phyloP scores from a whole-genome alignment of 495 filamentous ascomycete species.

The Cercophora newfieldiana region DNA sequence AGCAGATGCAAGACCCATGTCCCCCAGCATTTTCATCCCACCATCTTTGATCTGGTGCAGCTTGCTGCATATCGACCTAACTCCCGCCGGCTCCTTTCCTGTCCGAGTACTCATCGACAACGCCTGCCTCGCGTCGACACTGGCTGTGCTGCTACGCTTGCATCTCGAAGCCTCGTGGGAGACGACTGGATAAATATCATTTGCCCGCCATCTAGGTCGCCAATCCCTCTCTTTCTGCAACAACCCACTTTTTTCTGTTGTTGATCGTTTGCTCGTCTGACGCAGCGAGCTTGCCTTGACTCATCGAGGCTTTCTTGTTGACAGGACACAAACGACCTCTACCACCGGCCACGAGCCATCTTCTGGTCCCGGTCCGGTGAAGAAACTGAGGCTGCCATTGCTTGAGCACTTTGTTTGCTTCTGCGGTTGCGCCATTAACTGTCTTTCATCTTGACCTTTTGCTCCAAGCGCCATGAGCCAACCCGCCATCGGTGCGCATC shows the following conservation, averaged over 20 bases:
- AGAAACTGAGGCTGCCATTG: constrained; percentile 17
- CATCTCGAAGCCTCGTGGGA: constrained; percentile 31
- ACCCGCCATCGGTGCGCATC: constrained; percentile 6
- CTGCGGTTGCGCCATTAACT: constrained; percentile 8
- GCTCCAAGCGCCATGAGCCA: constrained; percentile 28
- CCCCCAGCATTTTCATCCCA: constrained; percentile 17
- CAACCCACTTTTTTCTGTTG: constrained; percentile 28
- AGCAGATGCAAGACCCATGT: constrained; percentile 12
- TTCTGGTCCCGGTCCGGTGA: constrained; percentile 4
- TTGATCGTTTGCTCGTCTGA: constrained; percentile 16
- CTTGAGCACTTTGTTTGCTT: constrained; percentile 6
- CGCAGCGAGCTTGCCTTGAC: constrained; percentile 21
- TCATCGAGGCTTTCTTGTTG: constrained; percentile 20
- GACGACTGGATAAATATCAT: constrained; percentile 36
- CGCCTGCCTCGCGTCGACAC: constrained; percentile 14
- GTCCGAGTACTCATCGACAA: constrained; percentile 8
- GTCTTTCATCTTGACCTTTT: not conserved
- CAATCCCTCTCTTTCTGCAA: constrained; percentile 26
- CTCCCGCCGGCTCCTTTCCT: constrained; percentile 6
- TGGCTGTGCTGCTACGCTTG: constrained; percentile 21
- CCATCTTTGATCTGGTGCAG: constrained; percentile 24
- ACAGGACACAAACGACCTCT: constrained; percentile 17
- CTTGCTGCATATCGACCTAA: constrained; percentile 35
- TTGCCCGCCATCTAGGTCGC: constrained; percentile 24
- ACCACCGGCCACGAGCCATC: constrained; percentile 9